phyloP scores from a whole-genome alignment of 345 rosid species.

The Boechera stricta region DNA sequence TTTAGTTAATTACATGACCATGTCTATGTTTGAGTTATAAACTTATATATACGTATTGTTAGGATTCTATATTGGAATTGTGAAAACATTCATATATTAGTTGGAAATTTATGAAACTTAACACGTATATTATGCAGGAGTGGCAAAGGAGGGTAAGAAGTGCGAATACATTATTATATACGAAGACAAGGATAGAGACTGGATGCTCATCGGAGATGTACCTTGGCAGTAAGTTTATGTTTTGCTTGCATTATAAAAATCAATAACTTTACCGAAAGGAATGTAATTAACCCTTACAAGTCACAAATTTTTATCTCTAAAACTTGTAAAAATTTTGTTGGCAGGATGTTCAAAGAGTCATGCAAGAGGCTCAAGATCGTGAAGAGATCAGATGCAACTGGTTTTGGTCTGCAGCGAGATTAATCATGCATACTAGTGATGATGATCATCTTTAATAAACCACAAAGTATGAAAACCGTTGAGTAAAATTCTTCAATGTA shows the following conservation, averaged over 20 bases:
- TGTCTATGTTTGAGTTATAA: neutral
- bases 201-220: conserved; percentile 87
- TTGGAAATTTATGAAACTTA: neutral
- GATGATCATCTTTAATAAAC: neutral
- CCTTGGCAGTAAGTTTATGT: conserved; percentile 72
- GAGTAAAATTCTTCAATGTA: neutral
- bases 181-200: conserved; percentile 80
- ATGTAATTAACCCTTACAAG: neutral
- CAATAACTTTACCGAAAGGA: neutral
- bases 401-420: conserved; percentile 46
- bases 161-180: conserved; percentile 64
- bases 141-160: conserved; percentile 54
- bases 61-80: neutral
- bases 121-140: conserved; percentile 40
- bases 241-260: neutral
- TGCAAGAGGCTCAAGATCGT: conserved; percentile 66
- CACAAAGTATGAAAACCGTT: neutral
- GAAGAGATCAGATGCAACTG: conserved; percentile 65
- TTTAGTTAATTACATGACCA: neutral
- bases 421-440: neutral
- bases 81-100: neutral
- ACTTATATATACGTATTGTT: neutral
- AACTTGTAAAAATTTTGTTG: neutral
- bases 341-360: conserved; percentile 70
- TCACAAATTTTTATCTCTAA: neutral